Percentiles rank a stretch among this genome's conserved stretches.
Evolutionary conservation across 1,284 basidiomycete genomes (phyloP).

Genomic region (Melampsora americana): DNA sequence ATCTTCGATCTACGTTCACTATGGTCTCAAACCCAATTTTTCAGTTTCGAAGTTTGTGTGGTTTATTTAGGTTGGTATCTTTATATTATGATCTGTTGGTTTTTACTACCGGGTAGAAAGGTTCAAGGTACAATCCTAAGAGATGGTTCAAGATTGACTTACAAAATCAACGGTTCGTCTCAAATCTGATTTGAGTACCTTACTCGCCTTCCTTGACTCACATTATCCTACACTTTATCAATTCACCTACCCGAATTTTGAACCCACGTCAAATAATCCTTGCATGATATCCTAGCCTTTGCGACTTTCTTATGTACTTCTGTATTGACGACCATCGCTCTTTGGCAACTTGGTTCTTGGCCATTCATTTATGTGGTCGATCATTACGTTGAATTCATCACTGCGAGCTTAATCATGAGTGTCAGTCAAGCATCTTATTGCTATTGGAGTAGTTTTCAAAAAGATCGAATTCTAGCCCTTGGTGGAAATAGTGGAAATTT

Average conservation of each 20-base stretch:
- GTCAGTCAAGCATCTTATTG: slow-evolving; percentile 69
- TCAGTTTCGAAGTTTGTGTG: slow-evolving; percentile 21
- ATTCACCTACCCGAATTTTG: neutral
- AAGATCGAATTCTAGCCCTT: slow-evolving; percentile 68
- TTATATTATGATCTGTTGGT: slow-evolving; percentile 79
- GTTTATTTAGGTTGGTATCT: slow-evolving; percentile 87
- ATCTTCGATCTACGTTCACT: slow-evolving; percentile 59
- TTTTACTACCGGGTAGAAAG: slow-evolving; percentile 77
- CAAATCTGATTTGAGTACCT: too few species aligned
- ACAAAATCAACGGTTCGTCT: slow-evolving; percentile 87
- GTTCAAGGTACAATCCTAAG: slow-evolving; percentile 75
- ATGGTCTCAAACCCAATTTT: slow-evolving; percentile 51
- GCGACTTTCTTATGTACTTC: slow-evolving; percentile 76
- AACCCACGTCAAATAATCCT: neutral
- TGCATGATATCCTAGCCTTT: slow-evolving; percentile 63
- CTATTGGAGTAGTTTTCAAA: slow-evolving; percentile 70
- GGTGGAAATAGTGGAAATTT: slow-evolving; percentile 86
- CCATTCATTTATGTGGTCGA: slow-evolving; percentile 86
- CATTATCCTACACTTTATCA: slow-evolving; percentile 18
- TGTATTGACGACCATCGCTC: slow-evolving; percentile 66
- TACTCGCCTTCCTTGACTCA: slow-evolving; percentile 3
- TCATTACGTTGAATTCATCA: slow-evolving; percentile 84
- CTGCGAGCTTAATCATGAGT: slow-evolving; percentile 77
- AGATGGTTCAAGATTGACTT: slow-evolving; percentile 71
- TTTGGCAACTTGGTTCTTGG: slow-evolving; percentile 69